Evolutionary conservation across 768 basidiomycete species (phyloP), one percentile per base, ranked within the genome.

Genomic region (Termitomyces sp.): DNA sequence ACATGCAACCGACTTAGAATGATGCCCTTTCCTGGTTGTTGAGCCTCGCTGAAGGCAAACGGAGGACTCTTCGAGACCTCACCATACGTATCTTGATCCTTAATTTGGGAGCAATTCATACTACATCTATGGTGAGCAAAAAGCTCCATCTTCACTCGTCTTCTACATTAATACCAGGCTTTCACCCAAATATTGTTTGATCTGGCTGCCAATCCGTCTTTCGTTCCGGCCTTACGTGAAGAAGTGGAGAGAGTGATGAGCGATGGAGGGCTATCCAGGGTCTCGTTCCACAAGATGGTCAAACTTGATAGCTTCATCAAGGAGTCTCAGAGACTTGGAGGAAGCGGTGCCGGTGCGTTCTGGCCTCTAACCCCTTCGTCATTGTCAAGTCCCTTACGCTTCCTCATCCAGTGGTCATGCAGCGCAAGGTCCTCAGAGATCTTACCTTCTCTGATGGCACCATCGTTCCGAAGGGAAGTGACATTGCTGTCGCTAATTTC

Each of bases 211-310:
- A n/a, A n/a, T n/a, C n/a, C n/a, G n/a, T n/a, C n/a, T n/a, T n/a
- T n/a, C n/a, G n/a, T n/a, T n/a, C n/a, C n/a, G n/a, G n/a, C n/a
- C n/a, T n/a, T n/a, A n/a, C n/a, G n/a, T n/a, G n/a, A n/a, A n/a
- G n/a, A n/a, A n/a, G n/a, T n/a, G n/a, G 63, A 58, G 16, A 58
- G 61, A 2, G 71, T 76, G 3, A 53, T 79, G 18, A 48, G 55
- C 4, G 65, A 71, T 9, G 71, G 79, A 45, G 79, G 73, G 18
- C 78, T 76, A 69, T 65, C 67, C 0, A 74, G 74, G n/a, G n/a
- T n/a, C n/a, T n/a, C n/a, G n/a, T n/a, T n/a, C n/a, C n/a, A n/a
- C n/a, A n/a, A n/a, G n/a, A n/a, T n/a, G n/a, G n/a, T n/a, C n/a
- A n/a, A n/a, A n/a, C n/a, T n/a, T n/a, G n/a, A n/a, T n/a, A n/a